These are phyloP conservation scores for Mortierella polycephala DNA, from an alignment of 371 early-diverging fungal species.

Conservation along the genomic window DNA sequence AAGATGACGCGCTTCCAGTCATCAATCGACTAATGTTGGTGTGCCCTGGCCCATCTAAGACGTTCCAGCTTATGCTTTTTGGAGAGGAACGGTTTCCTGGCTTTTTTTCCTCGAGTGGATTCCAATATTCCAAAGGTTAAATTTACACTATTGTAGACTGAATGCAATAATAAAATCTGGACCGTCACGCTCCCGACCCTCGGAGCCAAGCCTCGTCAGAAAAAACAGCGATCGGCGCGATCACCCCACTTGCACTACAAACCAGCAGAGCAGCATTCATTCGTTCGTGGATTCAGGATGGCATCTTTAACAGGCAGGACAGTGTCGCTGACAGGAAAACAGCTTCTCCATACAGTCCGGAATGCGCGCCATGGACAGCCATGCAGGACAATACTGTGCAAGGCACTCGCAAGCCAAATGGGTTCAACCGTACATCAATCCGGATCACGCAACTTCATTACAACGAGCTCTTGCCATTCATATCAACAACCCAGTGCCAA, in stretches of 20 bases:
- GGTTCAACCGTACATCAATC: background rate
- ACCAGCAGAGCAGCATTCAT: background rate
- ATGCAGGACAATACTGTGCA: no score
- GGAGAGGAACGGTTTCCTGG: slow-evolving; percentile 12
- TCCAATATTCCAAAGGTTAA: background rate
- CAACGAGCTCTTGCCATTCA: background rate
- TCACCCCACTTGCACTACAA: background rate
- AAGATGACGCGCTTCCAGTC: slow-evolving; percentile 46
- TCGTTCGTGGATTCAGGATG: background rate
- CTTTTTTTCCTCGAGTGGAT: background rate
- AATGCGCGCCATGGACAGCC: no score
- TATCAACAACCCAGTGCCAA: background rate
- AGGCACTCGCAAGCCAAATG: no score
- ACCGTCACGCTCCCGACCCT: no score
- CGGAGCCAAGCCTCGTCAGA: no score
- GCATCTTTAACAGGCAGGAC: background rate
- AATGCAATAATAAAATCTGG: no score
- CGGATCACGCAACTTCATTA: background rate
- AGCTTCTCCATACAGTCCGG: background rate
- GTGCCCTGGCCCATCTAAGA: slow-evolving; percentile 18
- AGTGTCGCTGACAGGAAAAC: background rate
- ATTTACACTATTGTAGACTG: no score
- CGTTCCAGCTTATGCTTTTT: slow-evolving; percentile 12
- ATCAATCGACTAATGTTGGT: slow-evolving; percentile 26
- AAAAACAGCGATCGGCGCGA: no score